A percentile compares a stretch with the other conserved stretches of the same genome.
Conservation (phyloP, 73 alveolate genomes). For the Uronychia setigera region DNA sequence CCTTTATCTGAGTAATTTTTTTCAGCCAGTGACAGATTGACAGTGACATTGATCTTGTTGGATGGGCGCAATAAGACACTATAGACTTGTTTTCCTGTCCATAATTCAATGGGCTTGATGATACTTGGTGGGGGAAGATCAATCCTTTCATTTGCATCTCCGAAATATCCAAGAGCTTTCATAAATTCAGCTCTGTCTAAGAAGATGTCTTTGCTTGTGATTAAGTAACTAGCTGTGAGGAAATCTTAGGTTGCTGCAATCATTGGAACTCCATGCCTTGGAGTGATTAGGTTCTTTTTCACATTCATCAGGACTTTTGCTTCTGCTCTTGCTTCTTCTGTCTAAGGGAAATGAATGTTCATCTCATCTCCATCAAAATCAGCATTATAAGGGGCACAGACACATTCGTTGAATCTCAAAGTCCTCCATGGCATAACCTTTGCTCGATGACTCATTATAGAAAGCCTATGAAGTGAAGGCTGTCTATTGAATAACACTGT, state of each 20-base stretch:
- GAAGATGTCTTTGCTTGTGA: constrained; percentile 97
- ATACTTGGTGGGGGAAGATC: constrained; percentile 98
- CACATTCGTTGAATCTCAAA: constrained; percentile 97
- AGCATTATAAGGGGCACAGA: constrained; percentile 99
- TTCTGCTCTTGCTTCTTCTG: constrained; percentile 98
- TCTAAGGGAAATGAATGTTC: constrained; percentile 99
- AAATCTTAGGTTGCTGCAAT: constrained; percentile 96
- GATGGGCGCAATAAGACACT: constrained; percentile 93
- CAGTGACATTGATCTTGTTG: constrained; percentile 75
- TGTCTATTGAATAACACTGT: constrained; percentile 98
- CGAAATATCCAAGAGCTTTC: constrained; percentile 77
- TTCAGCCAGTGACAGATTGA: constrained; percentile 92
- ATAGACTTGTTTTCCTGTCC: constrained; percentile 99
- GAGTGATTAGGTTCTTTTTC: constrained; percentile 87
- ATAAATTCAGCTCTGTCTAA: constrained; percentile 92
- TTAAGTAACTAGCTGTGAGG: constrained; percentile 91
- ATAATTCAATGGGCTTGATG: constrained; percentile 95
- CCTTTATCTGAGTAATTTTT: constrained; percentile 83
- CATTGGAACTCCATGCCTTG: constrained; percentile 97
- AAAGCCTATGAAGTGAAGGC: constrained; percentile 99
- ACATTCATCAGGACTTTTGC: constrained; percentile 93
- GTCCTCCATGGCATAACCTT: constrained; percentile 98
- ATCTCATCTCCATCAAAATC: constrained; percentile 99
- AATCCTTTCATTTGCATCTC: constrained; percentile 18
- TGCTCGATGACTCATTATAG: constrained; percentile 98